These are phyloP conservation scores for Ophiosphaerella korrae DNA, from an alignment of 2,329 filamentous ascomycete genomes.

Conservation along the genomic window DNA sequence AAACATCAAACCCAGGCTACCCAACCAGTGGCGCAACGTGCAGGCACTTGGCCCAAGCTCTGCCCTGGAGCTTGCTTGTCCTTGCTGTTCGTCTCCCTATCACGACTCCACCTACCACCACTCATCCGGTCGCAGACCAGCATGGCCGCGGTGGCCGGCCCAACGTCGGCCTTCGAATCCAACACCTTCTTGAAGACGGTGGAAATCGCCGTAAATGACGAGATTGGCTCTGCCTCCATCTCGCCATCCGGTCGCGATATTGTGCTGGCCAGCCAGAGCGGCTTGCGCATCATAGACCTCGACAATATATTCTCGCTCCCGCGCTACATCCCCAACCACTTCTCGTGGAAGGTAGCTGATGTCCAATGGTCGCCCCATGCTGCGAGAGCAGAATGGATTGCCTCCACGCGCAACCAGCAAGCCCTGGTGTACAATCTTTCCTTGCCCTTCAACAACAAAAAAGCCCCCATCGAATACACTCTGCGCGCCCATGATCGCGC, in stretches of 20 bases:
- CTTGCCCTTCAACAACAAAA: constrained; percentile 56
- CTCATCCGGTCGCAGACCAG: constrained; percentile 8
- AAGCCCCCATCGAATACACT: constrained; percentile 86
- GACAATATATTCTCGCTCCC: constrained; percentile 88
- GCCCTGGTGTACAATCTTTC: constrained; percentile 91
- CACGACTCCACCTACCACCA: constrained; percentile 7
- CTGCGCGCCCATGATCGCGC: constrained; percentile 84
- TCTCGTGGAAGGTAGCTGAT: constrained; percentile 93
- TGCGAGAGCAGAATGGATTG: constrained; percentile 87
- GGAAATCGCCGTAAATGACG: constrained; percentile 78
- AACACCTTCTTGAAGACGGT: constrained; percentile 85
- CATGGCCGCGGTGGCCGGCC: constrained; percentile 31
- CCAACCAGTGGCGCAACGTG: background rate
- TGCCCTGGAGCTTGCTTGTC: background rate
- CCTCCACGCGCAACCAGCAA: constrained; percentile 92
- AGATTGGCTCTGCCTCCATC: constrained; percentile 87
- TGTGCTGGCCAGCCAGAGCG: constrained; percentile 82
- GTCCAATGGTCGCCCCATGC: constrained; percentile 97
- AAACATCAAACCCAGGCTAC: background rate
- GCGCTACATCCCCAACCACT: constrained; percentile 80
- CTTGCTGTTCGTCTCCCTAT: background rate
- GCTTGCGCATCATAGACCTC: constrained; percentile 87
- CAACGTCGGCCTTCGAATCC: constrained; percentile 73
- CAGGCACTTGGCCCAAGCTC: background rate
- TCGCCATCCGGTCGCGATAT: constrained; percentile 90